Evolutionary conservation across 176 grass and related monocot species (phyloP).

Genomic region (Juncus effusus): DNA sequence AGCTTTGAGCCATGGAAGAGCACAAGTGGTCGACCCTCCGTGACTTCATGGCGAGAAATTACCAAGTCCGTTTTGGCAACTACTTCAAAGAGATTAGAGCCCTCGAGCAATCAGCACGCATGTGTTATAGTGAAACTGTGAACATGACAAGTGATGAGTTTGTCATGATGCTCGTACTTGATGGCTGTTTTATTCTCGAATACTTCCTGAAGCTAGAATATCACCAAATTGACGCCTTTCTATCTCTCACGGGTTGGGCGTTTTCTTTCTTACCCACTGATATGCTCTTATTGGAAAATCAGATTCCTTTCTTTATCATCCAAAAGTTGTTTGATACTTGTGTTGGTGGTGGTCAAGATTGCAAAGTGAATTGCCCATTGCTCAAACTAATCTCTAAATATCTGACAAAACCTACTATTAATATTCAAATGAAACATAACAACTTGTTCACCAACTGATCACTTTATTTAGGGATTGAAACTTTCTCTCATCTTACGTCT

Average conservation of each 20-base stretch:
- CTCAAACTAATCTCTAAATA: not conserved
- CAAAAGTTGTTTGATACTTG: not conserved
- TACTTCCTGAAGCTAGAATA: not conserved
- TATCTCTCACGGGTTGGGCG: not conserved
- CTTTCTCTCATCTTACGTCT: not conserved
- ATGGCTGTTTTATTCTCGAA: constrained; percentile 39
- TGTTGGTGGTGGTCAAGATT: fast-evolving
- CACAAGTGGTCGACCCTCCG: not conserved
- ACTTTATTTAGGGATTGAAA: not conserved
- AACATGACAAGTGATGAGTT: not conserved
- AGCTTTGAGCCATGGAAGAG: not conserved
- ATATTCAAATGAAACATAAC: not conserved
- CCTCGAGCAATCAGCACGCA: not conserved
- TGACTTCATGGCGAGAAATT: not conserved
- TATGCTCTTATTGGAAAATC: constrained; percentile 42
- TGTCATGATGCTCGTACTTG: not conserved
- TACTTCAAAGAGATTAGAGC: not conserved
- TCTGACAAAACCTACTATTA: no score
- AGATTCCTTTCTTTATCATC: constrained; percentile 24
- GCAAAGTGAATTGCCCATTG: not conserved
- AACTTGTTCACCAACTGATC: not conserved
- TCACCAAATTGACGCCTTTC: not conserved
- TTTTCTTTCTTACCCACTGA: not conserved
- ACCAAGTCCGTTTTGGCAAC: not conserved
- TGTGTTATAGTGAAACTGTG: not conserved